phyloP scores from a whole-genome alignment of 2,329 filamentous ascomycete species.

The Grosmannia clavigera region DNA sequence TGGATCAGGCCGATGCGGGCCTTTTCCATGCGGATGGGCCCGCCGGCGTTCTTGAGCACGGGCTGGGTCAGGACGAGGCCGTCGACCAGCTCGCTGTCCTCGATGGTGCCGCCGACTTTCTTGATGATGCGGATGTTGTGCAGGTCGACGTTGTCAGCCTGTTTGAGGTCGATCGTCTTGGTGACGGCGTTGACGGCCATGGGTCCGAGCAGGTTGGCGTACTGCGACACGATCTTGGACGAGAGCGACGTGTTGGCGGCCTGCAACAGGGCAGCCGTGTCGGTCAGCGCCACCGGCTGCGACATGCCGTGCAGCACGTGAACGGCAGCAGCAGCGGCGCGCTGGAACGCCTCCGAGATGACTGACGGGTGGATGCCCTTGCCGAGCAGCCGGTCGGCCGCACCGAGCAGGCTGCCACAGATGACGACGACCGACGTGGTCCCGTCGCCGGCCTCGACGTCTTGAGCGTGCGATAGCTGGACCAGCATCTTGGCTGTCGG shows the following conservation, averaged over 20 bases:
- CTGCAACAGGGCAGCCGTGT: conserved; percentile 84
- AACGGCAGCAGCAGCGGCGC: conserved; percentile 81
- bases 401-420: conserved; percentile 85
- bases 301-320: conserved; percentile 91
- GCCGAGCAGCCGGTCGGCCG: conserved; percentile 76
- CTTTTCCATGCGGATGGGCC: conserved; percentile 90
- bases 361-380: conserved; percentile 97
- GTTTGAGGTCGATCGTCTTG: conserved; percentile 91
- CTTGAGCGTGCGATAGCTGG: conserved; percentile 90
- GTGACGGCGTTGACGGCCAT: conserved; percentile 97
- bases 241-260: conserved; percentile 94
- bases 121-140: conserved; percentile 95
- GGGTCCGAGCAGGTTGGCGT: conserved; percentile 86
- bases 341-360: conserved; percentile 95
- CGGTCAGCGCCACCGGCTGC: conserved; percentile 76
- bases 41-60: conserved; percentile 86
- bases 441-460: conserved; percentile 96
- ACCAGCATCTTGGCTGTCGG: conserved; percentile 99
- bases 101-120: conserved; percentile 95
- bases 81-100: conserved; percentile 95
- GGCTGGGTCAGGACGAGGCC: conserved; percentile 85
- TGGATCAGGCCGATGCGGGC: conserved; percentile 93
- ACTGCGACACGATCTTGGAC: conserved; percentile 97
- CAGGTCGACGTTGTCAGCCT: conserved; percentile 89
- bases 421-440: conserved; percentile 98